A percentile compares a stretch with the other conserved stretches of the same genome.
phyloP scores from a whole-genome alignment of 2,329 filamentous ascomycete genomes.

The Magnaporthiopsis incrustans region DNA sequence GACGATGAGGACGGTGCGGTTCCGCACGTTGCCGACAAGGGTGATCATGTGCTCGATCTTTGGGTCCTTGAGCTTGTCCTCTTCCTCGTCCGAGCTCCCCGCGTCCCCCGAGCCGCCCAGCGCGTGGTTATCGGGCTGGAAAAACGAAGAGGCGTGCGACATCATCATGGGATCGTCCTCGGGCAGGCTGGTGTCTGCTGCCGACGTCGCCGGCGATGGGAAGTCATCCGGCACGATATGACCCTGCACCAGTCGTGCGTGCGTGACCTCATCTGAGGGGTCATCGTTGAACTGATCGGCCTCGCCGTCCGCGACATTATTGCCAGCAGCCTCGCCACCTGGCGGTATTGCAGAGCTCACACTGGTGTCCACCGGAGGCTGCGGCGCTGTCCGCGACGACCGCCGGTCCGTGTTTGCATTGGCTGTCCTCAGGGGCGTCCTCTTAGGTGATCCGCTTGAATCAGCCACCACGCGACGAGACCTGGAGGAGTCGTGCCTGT shows the following conservation, averaged over 20 bases:
- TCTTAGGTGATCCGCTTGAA: constrained; percentile 3
- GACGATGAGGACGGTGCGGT: constrained; percentile 84
- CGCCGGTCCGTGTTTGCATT: constrained; percentile 16
- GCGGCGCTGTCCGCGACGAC: constrained; percentile 16
- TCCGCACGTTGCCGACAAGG: constrained; percentile 87
- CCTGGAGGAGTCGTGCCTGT: constrained; percentile 11
- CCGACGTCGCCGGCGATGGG: constrained; percentile 66
- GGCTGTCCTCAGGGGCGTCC: constrained; percentile 1
- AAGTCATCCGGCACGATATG: constrained; percentile 95
- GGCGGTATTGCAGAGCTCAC: neutral
- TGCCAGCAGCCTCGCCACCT: neutral
- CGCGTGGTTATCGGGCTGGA: constrained; percentile 59
- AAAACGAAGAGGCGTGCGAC: constrained; percentile 73
- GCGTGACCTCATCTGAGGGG: constrained; percentile 81
- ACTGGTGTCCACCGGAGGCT: neutral
- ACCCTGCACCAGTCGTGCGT: constrained; percentile 82
- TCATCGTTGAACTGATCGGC: constrained; percentile 63
- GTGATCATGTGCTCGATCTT: constrained; percentile 92
- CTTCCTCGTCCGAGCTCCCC: constrained; percentile 81
- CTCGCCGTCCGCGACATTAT: constrained; percentile 24
- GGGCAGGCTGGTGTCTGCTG: constrained; percentile 54
- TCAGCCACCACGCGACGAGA: constrained; percentile 12
- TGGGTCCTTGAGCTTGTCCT: constrained; percentile 74
- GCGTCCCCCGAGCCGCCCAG: constrained; percentile 81
- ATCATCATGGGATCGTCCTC: constrained; percentile 78